Evolutionary conservation across 2,329 filamentous ascomycete species (phyloP), one percentile per base, ranked within the genome.

Genomic region (Aureobasidium namibiae): DNA sequence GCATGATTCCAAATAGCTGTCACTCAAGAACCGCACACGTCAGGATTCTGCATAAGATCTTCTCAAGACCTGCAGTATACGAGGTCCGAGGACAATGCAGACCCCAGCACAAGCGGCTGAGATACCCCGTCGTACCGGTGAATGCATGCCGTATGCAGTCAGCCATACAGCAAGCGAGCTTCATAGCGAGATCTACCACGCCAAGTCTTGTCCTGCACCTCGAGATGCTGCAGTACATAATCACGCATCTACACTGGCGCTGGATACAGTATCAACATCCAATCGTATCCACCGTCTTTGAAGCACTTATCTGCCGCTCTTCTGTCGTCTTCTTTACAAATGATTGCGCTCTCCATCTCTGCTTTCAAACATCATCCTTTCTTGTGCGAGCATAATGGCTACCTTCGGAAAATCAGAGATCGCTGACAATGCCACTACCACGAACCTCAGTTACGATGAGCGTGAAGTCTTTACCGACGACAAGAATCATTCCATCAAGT

Each of bases 401-500:
- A 10, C 4, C 2, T 3, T 9, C 7, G 18, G 23, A 3, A 18
- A 18, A 13, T 13, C 48, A 18, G 24, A 52, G 14, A 9, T 34
- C 3, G 34, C 33, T 10, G 10, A 10, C 4, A n/a, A 52, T 18
- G 4, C 23, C 14, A 39, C 34, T 52, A 16, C 48, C 21, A 34
- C 50, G 1, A 38, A 33, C n/a, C 34, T 42, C 36, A 21, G 24
- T 5, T 65, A 66, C 41, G 62, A 67, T 53, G 60, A 65, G 36
- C 60, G 61, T n/a, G 76, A 77, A 57, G 73, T 78, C 31, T 76
- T 78, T 63, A 76, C 75, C 1, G 64, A 71, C 56, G 70, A 73
- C 60, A 69, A 68, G 34, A 63, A 62, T 18, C 69, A 72, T 44
- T 56, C 72, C 58, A 82, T 82, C 67, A 76, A 78, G 61, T 82